phyloP scores from a whole-genome alignment of 2,329 filamentous ascomycete species.

The Phoma herbarum region DNA sequence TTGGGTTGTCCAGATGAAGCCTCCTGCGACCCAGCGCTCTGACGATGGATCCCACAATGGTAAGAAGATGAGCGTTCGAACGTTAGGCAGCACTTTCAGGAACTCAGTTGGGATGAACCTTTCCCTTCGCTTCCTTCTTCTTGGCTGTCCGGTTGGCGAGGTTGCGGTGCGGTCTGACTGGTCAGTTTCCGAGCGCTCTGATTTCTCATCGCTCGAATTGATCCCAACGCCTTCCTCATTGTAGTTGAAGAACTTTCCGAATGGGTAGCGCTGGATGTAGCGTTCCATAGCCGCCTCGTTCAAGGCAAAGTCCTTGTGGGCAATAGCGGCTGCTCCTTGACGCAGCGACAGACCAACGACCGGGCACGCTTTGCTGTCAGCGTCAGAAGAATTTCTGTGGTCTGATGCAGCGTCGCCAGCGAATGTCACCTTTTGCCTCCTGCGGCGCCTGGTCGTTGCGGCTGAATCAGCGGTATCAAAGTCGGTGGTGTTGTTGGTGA shows the following conservation, averaged over 20 bases:
- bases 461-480: constrained; percentile 42
- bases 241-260: constrained; percentile 49
- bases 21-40: constrained; percentile 45
- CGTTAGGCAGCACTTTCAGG: constrained; percentile 44
- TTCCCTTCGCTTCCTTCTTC: constrained; percentile 38
- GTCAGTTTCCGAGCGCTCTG: constrained; percentile 41
- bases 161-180: constrained; percentile 37
- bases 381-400: constrained; percentile 8
- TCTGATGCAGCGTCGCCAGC: constrained; percentile 4
- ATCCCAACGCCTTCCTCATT: constrained; percentile 44
- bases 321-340: constrained; percentile 24
- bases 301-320: constrained; percentile 43
- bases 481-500: constrained; percentile 42
- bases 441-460: constrained; percentile 30
- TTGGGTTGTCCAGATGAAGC: constrained; percentile 47
- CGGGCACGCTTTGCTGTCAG: constrained; percentile 37
- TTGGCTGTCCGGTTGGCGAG: constrained; percentile 18
- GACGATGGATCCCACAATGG: constrained; percentile 49
- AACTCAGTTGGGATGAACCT: constrained; percentile 46
- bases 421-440: constrained; percentile 20
- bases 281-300: constrained; percentile 46
- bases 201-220: constrained; percentile 45
- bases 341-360: constrained; percentile 37
- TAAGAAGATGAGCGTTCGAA: constrained; percentile 48
- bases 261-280: constrained; percentile 45